Evolutionary conservation across 257 asterid genomes (phyloP).

Genomic region (Nicotiana tabacum): DNA sequence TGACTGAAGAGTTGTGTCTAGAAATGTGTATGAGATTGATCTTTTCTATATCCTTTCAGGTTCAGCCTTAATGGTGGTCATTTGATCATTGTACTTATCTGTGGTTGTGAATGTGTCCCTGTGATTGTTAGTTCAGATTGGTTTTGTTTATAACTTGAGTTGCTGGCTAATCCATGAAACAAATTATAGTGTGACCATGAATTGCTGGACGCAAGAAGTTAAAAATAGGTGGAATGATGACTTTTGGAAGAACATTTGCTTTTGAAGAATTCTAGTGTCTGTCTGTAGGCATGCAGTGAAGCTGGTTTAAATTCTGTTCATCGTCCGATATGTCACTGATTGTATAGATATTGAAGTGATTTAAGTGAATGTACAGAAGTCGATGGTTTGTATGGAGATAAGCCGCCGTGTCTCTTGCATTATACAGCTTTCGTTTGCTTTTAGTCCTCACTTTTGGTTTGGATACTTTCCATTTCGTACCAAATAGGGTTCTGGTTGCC

Average conservation of each 20-base stretch:
- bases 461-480: background rate
- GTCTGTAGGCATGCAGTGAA: background rate
- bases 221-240: background rate
- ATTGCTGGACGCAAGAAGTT: background rate
- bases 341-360: constrained; percentile 4
- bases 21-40: background rate
- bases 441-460: background rate
- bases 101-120: background rate
- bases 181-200: background rate
- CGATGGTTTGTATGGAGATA: background rate
- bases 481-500: background rate
- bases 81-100: background rate
- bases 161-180: constrained; percentile 1
- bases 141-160: background rate
- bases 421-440: background rate
- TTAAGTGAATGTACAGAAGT: background rate
- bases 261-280: background rate
- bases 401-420: background rate
- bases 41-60: background rate
- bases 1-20: background rate
- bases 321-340: background rate
- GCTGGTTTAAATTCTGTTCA: background rate
- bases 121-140: background rate
- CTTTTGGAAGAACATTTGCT: background rate
- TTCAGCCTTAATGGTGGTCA: background rate